A percentile compares a stretch with the other conserved stretches of the same genome.
Evolutionary conservation across 352 stramenopile genomes (phyloP).

Genomic region (Pythium phragmitis): DNA sequence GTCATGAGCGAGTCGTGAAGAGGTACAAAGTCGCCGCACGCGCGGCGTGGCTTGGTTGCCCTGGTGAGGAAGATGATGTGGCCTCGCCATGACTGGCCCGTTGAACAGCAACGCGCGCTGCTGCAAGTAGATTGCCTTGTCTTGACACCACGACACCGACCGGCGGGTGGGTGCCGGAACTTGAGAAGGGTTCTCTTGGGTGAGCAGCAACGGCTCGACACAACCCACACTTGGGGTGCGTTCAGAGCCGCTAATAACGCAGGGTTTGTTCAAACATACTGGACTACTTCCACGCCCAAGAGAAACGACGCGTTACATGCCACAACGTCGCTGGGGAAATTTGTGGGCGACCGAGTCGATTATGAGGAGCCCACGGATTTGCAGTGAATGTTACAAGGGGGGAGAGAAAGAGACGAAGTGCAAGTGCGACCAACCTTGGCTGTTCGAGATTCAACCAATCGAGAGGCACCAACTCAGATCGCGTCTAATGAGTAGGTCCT

Average conservation of each 20-base stretch:
- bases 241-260: not conserved
- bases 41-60: not conserved
- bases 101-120: slow-evolving; percentile 1
- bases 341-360: not conserved
- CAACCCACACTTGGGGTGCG: not conserved
- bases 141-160: not conserved
- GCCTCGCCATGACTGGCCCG: not conserved
- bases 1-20: not conserved
- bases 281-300: slow-evolving; percentile 5
- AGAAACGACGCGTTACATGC: not conserved
- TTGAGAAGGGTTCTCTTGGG: not conserved
- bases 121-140: slow-evolving; percentile 2
- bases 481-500: no score
- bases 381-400: not conserved
- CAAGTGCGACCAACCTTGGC: no score
- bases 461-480: no score
- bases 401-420: not conserved
- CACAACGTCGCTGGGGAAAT: not conserved
- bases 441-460: no score
- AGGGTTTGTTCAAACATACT: not conserved
- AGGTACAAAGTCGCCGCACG: not conserved
- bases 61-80: not conserved
- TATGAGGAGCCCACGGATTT: not conserved
- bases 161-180: not conserved
- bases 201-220: not conserved